These are phyloP conservation scores for Esteya vermicola DNA, from an alignment of 2,329 filamentous ascomycete genomes.

Conservation along the genomic window DNA sequence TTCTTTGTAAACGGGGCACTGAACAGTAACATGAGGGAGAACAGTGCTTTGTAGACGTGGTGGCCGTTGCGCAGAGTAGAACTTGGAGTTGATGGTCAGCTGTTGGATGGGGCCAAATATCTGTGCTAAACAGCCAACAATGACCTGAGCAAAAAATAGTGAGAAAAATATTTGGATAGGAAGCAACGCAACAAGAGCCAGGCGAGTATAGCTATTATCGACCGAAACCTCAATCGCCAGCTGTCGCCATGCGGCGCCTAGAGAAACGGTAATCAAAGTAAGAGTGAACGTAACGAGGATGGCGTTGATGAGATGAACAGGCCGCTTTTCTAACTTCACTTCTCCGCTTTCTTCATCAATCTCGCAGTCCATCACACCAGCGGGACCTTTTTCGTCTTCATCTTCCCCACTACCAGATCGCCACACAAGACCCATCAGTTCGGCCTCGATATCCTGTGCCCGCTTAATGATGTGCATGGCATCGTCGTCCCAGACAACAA, in stretches of 20 bases:
- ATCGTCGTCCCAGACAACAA: conserved; percentile 76
- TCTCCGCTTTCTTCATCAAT: conserved; percentile 62
- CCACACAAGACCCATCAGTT: conserved; percentile 69
- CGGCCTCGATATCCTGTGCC: conserved; percentile 58
- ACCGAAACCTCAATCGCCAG: conserved; percentile 54
- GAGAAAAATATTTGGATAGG: conserved; percentile 71
- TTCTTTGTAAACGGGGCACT: conserved; percentile 83
- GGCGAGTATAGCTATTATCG: conserved; percentile 46
- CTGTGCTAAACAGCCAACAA: conserved; percentile 61
- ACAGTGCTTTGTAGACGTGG: conserved; percentile 39
- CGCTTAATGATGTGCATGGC: conserved; percentile 54
- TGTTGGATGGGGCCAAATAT: conserved; percentile 63
- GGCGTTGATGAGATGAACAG: conserved; percentile 56
- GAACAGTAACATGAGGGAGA: conserved; percentile 65
- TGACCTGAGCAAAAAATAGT: conserved; percentile 67
- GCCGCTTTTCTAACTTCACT: conserved; percentile 47
- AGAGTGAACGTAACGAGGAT: conserved; percentile 54
- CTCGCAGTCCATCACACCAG: conserved; percentile 30
- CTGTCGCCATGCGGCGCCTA: conserved; percentile 57
- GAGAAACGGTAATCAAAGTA: conserved; percentile 46
- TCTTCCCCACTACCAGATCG: conserved; percentile 37
- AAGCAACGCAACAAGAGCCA: conserved; percentile 50
- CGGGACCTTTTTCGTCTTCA: conserved; percentile 37
- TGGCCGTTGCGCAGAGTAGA: conserved; percentile 61
- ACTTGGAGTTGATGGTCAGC: conserved; percentile 63